These are phyloP conservation scores for Craterostigma plantagineum DNA, from an alignment of 257 asterid genomes.

Conservation along the genomic window DNA sequence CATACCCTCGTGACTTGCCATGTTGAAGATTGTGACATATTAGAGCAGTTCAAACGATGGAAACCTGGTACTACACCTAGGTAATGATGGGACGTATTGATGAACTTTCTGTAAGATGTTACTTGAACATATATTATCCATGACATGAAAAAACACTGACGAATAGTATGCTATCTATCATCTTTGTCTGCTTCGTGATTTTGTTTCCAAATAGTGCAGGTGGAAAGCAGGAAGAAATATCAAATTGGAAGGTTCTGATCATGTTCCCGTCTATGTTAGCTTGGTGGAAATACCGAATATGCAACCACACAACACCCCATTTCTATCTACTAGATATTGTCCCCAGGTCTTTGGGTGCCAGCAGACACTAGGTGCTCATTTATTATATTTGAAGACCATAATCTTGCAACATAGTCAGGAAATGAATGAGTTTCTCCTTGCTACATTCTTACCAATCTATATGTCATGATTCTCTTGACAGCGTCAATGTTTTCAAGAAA, in stretches of 20 bases:
- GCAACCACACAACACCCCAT: slow-evolving; percentile 56
- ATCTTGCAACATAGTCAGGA: slow-evolving; percentile 4
- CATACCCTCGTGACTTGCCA: slow-evolving; percentile 64
- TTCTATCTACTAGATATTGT: slow-evolving; percentile 71
- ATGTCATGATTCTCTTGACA: slow-evolving; percentile 13
- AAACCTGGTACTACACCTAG: slow-evolving; percentile 65
- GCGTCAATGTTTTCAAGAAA: slow-evolving; percentile 62
- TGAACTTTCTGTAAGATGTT: too few relatives aligned
- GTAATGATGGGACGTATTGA: slow-evolving; percentile 25
- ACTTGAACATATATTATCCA: too few relatives aligned
- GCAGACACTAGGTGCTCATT: slow-evolving; percentile 66
- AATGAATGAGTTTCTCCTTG: not conserved
- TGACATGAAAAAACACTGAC: too few relatives aligned
- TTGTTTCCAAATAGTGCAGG: too few relatives aligned
- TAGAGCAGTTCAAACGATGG: slow-evolving; percentile 78
- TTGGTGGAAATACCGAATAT: slow-evolving; percentile 44
- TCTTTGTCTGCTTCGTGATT: not conserved
- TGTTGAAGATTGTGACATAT: slow-evolving; percentile 67
- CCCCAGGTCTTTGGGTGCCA: slow-evolving; percentile 83
- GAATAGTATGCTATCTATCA: not conserved
- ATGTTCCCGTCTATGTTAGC: slow-evolving; percentile 63
- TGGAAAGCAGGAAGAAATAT: slow-evolving; percentile 23
- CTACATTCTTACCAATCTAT: slow-evolving; percentile 8
- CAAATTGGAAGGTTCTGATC: slow-evolving; percentile 93
- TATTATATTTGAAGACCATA: slow-evolving; percentile 1